Evolutionary conservation across 768 basidiomycete species (phyloP), one percentile per base, ranked within the genome.

Genomic region (Goffeauzyma gilvescens): DNA sequence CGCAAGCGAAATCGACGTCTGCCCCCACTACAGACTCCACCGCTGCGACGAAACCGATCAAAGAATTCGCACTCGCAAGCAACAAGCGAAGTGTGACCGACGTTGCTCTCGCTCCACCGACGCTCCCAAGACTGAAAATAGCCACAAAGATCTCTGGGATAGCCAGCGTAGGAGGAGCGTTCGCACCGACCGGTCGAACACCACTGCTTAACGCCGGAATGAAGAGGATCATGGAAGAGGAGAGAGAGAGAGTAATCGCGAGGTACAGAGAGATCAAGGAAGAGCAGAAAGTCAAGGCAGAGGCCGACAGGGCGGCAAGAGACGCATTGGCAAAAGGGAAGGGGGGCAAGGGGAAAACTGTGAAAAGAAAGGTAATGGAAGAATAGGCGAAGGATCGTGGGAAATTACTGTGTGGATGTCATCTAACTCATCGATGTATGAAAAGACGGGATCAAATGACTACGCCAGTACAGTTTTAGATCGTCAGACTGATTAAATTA

Each of bases 191-290:
- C 5, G 54, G 50, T 8, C 39, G 49, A 22, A 51, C 45, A 22
- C 57, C 57, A 20, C n/a, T n/a, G n/a, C 33, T 62, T 17, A 55
- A 48, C 45, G 46, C 56, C 9, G 60, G 54, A 3, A 58, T 60
- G 48, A 42, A 51, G 46, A 34, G 60, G 35, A 35, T 60, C 30
- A 37, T 62, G 46, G 60, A 57, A 34, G 58, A 58, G 38, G 60
- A 62, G 45, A 46, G 60, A 35, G 58, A 60, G 45, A 49, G 60
- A 34, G 60, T 62, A 8, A 46, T 62, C 8, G 49, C 44, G 43
- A 40, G 50, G 42, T 62, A 62, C 50, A 52, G 60, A 46, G 60
- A 60, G 42, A 51, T 62, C 50, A 62, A 62, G 45, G 58, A 51
- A 45, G 40, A 22, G 31, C 55, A 50, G 49, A 49, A 52, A 40